A percentile compares a stretch with the other conserved stretches of the same genome.
These are phyloP conservation scores for Clarireedia monteithiana DNA, from an alignment of 2,329 filamentous ascomycete genomes.

Conservation along the genomic window DNA sequence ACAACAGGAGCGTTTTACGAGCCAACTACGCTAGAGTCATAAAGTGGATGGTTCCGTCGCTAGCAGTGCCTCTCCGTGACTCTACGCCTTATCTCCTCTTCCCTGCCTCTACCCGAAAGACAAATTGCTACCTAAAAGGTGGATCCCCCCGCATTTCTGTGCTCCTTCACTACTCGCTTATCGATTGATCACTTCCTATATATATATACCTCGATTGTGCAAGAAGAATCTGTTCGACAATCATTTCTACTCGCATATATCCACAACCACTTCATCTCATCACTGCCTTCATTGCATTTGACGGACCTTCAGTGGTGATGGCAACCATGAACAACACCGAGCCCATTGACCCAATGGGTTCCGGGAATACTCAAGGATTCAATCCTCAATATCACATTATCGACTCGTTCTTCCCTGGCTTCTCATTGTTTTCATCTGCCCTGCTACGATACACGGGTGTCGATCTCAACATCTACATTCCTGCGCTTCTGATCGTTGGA, in stretches of 20 bases:
- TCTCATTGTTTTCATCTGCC: slow-evolving; percentile 47
- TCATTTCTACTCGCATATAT: not conserved
- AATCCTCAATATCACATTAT: slow-evolving; percentile 35
- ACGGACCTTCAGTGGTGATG: not conserved
- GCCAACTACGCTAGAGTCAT: not conserved
- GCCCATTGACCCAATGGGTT: not conserved
- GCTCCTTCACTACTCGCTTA: too few species aligned
- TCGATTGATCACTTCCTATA: too few species aligned
- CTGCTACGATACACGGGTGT: slow-evolving; percentile 50
- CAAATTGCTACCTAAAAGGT: not conserved
- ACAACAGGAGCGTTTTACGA: too few species aligned
- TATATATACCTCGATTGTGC: not conserved
- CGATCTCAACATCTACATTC: slow-evolving; percentile 56
- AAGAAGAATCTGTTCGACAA: too few species aligned
- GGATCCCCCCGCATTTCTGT: too few species aligned
- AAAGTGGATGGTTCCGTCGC: not conserved
- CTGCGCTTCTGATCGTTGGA: slow-evolving; percentile 44
- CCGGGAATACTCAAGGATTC: not conserved
- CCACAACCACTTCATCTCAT: not conserved
- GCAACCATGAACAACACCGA: not conserved
- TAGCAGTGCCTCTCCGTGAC: not conserved
- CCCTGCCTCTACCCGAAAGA: not conserved
- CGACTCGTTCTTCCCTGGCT: slow-evolving; percentile 59
- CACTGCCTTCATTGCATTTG: not conserved
- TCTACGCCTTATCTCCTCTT: not conserved